Base-by-base conservation (phyloP, 768 basidiomycete genomes). In the Naganishia antarctica region DNA sequence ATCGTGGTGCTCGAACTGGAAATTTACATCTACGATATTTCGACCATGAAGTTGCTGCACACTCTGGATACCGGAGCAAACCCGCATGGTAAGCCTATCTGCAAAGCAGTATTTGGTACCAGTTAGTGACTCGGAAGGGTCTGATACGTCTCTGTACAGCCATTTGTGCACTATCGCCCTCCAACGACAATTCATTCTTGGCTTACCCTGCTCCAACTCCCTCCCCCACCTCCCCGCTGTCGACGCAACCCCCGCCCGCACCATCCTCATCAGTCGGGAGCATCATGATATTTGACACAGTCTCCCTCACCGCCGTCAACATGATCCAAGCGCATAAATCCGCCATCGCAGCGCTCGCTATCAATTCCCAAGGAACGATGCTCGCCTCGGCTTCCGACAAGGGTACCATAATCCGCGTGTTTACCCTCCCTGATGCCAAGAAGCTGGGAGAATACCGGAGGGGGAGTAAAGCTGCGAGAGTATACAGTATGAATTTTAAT, bases 11-110 rank as follows among this genome's bases (percentile, higher is more conserved):
- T 99, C 51, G 96, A 97, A 75, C 84, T 84, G n/a, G 93, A 97
- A 78, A 97, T 99, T 48, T 99, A 99, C 80, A 91, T 97, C 53
- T 98, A 98, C 74, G 96, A 99, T 76, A 98, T 98, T 72, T 90
- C 88, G 50, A 99, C 97, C 70, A 98, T 99, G 96, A 87, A 92
- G 63, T 83, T 99, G 28, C 79, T 96, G 41, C 94, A 98, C 77
- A 94, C 97, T 43, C 93, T 98, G 47, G 96, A 99, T 80, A 98
- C 96, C 0, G 87, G 89, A 8, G 85, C 90, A 0, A 99, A 99
- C 76, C 91, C 94, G 2, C 88, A 96, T 73, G 93, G 93, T 65
- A 63, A 65, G 78, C 69, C 78, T 76, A 3, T 26, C 15, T 21
- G 7, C 47, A 15, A 28, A n/a, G n/a, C n/a, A n/a, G n/a, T n/a